A percentile compares a stretch with the other conserved stretches of the same genome.
These are phyloP conservation scores for Heterobasidion parviporum DNA, from an alignment of 1,284 basidiomycete genomes.

Conservation along the genomic window DNA sequence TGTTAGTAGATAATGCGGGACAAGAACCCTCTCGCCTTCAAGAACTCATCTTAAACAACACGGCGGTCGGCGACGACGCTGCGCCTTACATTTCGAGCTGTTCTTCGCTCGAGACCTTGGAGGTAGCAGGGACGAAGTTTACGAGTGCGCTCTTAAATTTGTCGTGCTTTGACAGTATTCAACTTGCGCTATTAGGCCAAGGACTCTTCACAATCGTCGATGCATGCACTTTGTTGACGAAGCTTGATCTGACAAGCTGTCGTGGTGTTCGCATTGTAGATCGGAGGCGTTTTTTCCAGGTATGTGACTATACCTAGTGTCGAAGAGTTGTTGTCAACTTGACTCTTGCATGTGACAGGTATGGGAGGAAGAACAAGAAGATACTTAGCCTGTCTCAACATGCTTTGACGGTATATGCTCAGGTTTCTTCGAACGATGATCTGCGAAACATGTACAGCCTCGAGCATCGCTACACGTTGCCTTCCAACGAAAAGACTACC, in stretches of 20 bases:
- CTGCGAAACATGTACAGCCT: no score
- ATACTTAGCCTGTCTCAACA: background rate
- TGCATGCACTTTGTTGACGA: constrained; percentile 40
- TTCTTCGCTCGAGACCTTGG: constrained; percentile 34
- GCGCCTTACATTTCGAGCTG: constrained; percentile 47
- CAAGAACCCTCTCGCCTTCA: constrained; percentile 27
- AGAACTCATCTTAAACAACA: constrained; percentile 51
- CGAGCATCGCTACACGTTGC: no score
- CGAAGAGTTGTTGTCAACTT: background rate
- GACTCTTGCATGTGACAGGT: constrained; percentile 23
- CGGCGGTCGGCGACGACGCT: constrained; percentile 49
- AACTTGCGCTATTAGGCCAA: constrained; percentile 28
- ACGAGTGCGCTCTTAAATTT: constrained; percentile 32
- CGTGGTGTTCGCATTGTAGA: constrained; percentile 51
- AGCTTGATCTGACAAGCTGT: constrained; percentile 58
- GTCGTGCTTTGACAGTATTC: background rate
- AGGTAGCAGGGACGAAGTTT: constrained; percentile 50
- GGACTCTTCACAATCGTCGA: constrained; percentile 53
- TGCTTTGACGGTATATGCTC: no score
- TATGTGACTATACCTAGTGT: constrained; percentile 14
- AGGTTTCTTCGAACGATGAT: no score
- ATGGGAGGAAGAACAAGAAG: constrained; percentile 32
- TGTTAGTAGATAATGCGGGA: constrained; percentile 24
- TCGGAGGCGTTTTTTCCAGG: constrained; percentile 62
- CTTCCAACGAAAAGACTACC: no score